These are phyloP conservation scores for Emmonsia crescens DNA, from an alignment of 2,329 filamentous ascomycete genomes.

Conservation along the genomic window DNA sequence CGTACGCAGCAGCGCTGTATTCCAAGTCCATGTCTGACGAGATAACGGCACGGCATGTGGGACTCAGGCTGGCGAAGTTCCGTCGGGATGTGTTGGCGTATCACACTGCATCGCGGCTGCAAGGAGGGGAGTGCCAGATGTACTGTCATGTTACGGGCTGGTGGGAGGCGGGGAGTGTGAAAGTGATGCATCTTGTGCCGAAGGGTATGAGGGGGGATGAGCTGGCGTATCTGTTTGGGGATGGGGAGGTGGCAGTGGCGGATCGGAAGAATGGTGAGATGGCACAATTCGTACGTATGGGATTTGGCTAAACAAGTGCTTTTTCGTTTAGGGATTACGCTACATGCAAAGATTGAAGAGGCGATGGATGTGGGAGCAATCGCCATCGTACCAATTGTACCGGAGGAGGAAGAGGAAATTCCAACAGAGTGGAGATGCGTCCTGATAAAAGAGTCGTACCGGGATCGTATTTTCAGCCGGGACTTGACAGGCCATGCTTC, in stretches of 20 bases:
- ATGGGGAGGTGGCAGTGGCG: constrained; percentile 6
- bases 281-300: not conserved
- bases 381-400: constrained; percentile 11
- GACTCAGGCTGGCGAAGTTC: not conserved
- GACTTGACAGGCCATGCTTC: not conserved
- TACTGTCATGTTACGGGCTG: constrained; percentile 8
- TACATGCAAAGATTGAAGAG: constrained; percentile 6
- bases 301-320: not conserved
- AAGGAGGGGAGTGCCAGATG: constrained; percentile 1
- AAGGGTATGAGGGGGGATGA: constrained; percentile 8
- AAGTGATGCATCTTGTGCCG: constrained; percentile 11
- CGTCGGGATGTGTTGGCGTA: not conserved
- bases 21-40: not conserved
- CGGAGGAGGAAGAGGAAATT: not conserved
- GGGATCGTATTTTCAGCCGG: constrained; percentile 5
- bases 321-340: constrained; percentile 5
- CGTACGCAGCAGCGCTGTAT: not conserved
- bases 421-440: constrained; percentile 9
- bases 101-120: not conserved
- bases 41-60: not conserved
- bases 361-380: constrained; percentile 10
- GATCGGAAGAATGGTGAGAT: constrained; percentile 12
- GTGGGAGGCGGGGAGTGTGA: constrained; percentile 4
- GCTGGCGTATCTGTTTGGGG: constrained; percentile 14
- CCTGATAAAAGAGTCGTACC: constrained; percentile 7